phyloP scores from a whole-genome alignment of 345 rosid species.

The Gossypium turneri region DNA sequence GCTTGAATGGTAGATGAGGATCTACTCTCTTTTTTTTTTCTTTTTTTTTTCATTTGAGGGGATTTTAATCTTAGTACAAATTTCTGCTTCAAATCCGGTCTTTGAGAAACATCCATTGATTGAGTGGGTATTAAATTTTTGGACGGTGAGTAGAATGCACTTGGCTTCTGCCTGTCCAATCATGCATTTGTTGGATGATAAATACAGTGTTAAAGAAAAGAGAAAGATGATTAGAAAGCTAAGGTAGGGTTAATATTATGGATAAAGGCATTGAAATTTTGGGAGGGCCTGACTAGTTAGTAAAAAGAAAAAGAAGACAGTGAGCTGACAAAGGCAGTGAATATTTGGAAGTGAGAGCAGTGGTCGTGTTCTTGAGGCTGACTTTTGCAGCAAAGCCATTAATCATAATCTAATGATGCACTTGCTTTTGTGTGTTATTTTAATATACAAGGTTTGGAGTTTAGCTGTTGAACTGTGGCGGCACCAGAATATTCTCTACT shows the following conservation, averaged over 20 bases:
- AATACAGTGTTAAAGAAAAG: not conserved
- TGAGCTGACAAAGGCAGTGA: slow-evolving; percentile 88
- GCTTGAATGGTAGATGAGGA: slow-evolving; percentile 44
- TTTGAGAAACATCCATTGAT: not conserved
- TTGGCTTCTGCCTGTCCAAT: not conserved
- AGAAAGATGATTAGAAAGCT: not conserved
- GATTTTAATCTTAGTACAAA: slow-evolving; percentile 2
- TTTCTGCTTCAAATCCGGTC: not conserved
- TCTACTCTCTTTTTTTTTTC: slow-evolving; percentile 13
- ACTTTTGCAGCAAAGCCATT: slow-evolving; percentile 58
- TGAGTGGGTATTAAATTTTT: not conserved
- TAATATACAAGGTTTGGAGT: slow-evolving; percentile 53
- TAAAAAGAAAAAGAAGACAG: slow-evolving; percentile 37
- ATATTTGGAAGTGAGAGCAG: slow-evolving; percentile 67
- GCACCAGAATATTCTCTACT: slow-evolving; percentile 88
- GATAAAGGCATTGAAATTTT: not conserved
- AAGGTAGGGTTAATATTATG: not conserved
- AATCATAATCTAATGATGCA: slow-evolving; percentile 95
- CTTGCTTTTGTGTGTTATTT: slow-evolving; percentile 41
- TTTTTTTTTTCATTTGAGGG: slow-evolving; percentile 17
- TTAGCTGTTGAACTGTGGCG: slow-evolving; percentile 82
- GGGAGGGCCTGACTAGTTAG: not conserved
- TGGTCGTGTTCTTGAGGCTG: slow-evolving; percentile 83
- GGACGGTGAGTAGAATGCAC: not conserved
- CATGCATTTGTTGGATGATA: no score